Evolutionary conservation across 1,284 basidiomycete species (phyloP), one percentile per base, ranked within the genome.

Genomic region (Irpex lacteus): DNA sequence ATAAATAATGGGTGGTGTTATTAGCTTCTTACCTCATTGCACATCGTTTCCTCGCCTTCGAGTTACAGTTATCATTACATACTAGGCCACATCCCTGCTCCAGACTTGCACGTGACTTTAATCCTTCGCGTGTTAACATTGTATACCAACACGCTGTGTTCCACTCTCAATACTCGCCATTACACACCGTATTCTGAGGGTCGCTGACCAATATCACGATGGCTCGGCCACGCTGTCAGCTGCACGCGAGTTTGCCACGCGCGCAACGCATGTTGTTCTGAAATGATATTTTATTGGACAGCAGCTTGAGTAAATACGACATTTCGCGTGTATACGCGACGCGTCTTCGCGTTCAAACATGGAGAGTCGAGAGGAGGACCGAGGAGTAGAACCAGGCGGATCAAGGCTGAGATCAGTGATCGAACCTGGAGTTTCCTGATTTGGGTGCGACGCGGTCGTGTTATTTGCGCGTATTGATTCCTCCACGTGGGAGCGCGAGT

Each of bases 401-500:
- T 44, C 11, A 44, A 15, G 8, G 8, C 3, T 44, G 11, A 44
- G 40, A 44, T 44, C 40, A 44, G 2, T 44, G 44, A n/a, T 19
- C 34, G 37, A 36, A 49, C 58, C 19, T 44, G 34, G 13, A 3
- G 7, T n/a, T 59, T n/a, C 58, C 58, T 64, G 60, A 11, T 60
- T 55, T 7, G 59, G 21, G 26, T 56, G 26, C 63, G 66, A 68
- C 70, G 70, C 59, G 60, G 52, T 63, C 69, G 70, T 66, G 70
- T 68, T 69, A 62, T 71, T 70, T 72, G 70, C 59, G 7, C 32
- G 60, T 71, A 60, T 70, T 70, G 62, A 50, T 49, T 26, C 1
- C 47, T 50, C 70, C 71, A 72, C 71, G 71, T 72, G 71, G n/a
- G 53, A 63, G 67, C 65, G 65, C 54, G 65, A 68, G 64, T 32